These are phyloP conservation scores for Myxozyma vanderwaltii DNA, from an alignment of 805 yeast species.

Conservation along the genomic window DNA sequence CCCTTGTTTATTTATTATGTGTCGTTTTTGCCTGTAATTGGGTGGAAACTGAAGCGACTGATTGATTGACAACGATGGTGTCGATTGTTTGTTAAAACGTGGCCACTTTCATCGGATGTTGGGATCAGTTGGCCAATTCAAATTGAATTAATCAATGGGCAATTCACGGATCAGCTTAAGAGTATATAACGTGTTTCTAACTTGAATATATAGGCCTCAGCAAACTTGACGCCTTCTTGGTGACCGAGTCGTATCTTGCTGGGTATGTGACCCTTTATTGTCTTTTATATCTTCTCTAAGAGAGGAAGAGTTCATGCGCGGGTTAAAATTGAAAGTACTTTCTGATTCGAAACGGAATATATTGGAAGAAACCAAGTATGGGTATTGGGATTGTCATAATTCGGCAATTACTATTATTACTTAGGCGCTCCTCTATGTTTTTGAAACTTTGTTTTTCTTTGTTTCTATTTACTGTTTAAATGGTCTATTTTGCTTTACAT, in stretches of 20 bases:
- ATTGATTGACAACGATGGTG: not conserved
- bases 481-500: constrained; percentile 8
- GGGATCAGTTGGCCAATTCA: not conserved
- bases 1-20: not conserved
- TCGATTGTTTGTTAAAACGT: not conserved
- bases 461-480: too few species aligned
- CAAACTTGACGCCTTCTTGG: constrained; percentile 23
- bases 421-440: too few species aligned
- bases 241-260: constrained; percentile 46
- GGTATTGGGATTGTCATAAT: too few species aligned
- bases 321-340: too few species aligned
- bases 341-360: too few species aligned
- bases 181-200: not conserved
- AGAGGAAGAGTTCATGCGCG: too few species aligned
- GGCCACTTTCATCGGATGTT: not conserved
- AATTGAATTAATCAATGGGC: too few species aligned
- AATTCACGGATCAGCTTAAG: not conserved
- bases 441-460: not conserved
- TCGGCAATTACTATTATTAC: too few species aligned
- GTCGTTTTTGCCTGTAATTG: not conserved
- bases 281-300: not conserved
- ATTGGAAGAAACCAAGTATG: too few species aligned
- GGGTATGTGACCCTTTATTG: constrained; percentile 66
- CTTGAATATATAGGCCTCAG: constrained; percentile 19
- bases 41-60: not conserved